Conservation (phyloP, 2,329 filamentous ascomycete species). For the Claviceps capensis region DNA sequence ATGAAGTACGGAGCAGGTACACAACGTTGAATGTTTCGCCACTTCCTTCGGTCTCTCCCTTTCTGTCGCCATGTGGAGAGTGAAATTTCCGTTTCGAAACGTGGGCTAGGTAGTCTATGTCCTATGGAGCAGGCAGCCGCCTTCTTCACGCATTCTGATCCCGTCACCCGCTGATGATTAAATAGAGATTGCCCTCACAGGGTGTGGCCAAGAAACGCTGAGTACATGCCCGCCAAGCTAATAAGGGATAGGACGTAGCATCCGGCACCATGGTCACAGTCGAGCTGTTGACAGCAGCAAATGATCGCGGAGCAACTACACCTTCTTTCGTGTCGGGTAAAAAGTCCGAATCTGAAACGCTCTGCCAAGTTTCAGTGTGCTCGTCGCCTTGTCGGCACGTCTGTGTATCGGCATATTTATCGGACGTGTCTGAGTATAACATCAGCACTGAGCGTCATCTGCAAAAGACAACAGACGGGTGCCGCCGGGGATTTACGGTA, state of each 20-base stretch:
- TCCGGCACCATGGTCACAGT: neutral
- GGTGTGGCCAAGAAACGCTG: neutral
- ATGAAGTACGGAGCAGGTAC: neutral
- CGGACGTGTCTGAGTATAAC: neutral
- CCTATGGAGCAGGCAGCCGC: neutral
- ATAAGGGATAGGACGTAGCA: neutral
- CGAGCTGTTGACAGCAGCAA: neutral
- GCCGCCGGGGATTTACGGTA: neutral
- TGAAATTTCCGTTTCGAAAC: neutral
- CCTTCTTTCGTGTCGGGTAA: neutral
- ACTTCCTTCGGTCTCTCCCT: neutral
- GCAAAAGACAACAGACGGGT: neutral
- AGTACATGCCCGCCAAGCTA: neutral
- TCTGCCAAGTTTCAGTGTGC: neutral
- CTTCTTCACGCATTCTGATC: neutral
- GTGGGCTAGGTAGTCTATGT: neutral
- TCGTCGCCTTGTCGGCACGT: neutral
- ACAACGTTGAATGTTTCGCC: neutral
- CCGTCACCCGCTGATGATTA: neutral
- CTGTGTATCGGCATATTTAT: neutral
- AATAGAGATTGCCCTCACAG: neutral
- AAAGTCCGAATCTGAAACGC: neutral
- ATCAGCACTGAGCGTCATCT: neutral
- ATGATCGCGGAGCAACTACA: neutral
- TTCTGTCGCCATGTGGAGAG: neutral